Evolutionary conservation across 768 basidiomycete species (phyloP), one percentile per base, ranked within the genome.

Genomic region (Russula lepida): DNA sequence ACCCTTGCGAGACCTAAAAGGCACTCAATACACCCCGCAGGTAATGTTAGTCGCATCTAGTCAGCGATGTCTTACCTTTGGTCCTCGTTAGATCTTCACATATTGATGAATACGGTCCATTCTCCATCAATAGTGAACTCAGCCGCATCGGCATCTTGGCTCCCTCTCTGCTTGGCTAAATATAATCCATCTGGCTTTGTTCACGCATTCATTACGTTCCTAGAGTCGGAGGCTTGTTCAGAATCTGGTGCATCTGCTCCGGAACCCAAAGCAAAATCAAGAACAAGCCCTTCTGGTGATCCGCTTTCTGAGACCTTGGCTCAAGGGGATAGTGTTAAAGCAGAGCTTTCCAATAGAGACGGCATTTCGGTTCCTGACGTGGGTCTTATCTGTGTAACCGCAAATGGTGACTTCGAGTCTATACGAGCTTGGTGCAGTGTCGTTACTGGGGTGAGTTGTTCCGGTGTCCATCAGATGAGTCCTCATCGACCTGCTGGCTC

Each of bases 161-260:
- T 98, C 8, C 97, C 97, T 2, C 82, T 99, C 50, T 98, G 97
- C 71, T 81, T 99, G 3, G 95, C 97, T 0, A 94, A 93, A 71
- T 98, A 91, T 77, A 92, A 98, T 69, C 78, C 91, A 0, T 75
- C 84, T 5, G 88, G 88, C 1, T 98, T 98, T 72, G 85, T 95
- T 28, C 92, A 99, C 71, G 89, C 92, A 13, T 97, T 95, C 68
- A 81, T 98, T 46, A 81, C 83, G 3, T 92, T 88, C 70, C 71
- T 87, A 28, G 78, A 81, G 46, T 65, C 54, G 32, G 68, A 54
- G 46, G 32, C 56, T 4, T 21, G 28, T 35, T 28, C 27, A 47
- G 54, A 58, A 8, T 21, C 62, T 17, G 46, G 23, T 7, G 33
- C 39, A 33, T 15, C 47, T 51, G 25, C 47, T 23, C 37, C 61